A percentile compares a stretch with the other conserved stretches of the same genome.
phyloP scores from a whole-genome alignment of 805 yeast genomes.

The Saturnispora sekii region DNA sequence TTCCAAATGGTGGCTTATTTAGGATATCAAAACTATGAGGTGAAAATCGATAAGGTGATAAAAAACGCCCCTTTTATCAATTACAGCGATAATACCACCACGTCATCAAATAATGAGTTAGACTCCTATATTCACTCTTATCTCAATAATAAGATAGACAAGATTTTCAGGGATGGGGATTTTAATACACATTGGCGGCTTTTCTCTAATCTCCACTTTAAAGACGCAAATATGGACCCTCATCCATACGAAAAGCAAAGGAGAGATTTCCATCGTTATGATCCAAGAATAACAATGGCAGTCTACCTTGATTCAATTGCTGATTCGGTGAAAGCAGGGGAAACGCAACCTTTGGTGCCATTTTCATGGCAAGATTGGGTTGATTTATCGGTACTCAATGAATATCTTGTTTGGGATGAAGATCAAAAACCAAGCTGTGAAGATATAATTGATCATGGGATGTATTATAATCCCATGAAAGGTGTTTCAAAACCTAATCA shows the following conservation, averaged over 20 bases:
- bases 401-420: conserved; percentile 18
- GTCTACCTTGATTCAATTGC: conserved; percentile 36
- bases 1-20: no score
- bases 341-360: background rate
- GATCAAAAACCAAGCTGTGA: conserved; percentile 23
- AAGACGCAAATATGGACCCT: conserved; percentile 14
- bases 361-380: conserved; percentile 37
- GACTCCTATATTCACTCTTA: background rate
- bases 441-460: conserved; percentile 20
- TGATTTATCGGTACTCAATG: conserved; percentile 35
- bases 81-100: background rate
- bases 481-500: conserved; percentile 7
- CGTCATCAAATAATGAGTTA: background rate
- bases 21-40: no score
- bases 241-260: conserved; percentile 12
- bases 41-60: no score
- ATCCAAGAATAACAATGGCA: conserved; percentile 48
- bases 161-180: conserved; percentile 12
- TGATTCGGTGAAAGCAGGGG: conserved; percentile 10
- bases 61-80: no score
- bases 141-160: background rate
- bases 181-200: conserved; percentile 23
- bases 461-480: conserved; percentile 12
- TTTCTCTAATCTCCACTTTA: conserved; percentile 14
- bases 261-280: conserved; percentile 35